Percentiles rank a stretch among this genome's conserved stretches.
These are phyloP conservation scores for Ilex asprella DNA, from an alignment of 257 asterid genomes.

Conservation along the genomic window DNA sequence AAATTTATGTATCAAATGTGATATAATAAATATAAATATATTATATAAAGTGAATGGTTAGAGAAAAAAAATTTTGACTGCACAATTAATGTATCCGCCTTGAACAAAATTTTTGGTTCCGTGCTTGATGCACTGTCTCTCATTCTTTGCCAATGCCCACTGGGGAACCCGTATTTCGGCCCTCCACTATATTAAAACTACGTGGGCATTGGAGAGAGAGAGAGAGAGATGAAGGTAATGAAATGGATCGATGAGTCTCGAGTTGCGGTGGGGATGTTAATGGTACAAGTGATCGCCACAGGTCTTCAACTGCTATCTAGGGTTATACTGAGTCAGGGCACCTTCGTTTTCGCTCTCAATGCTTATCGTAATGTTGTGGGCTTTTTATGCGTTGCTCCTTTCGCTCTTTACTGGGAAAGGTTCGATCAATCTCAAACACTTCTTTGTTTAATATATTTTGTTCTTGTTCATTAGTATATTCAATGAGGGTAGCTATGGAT, in stretches of 20 bases:
- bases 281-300: slow-evolving; percentile 42
- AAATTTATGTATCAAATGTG: too few species aligned
- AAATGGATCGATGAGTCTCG: slow-evolving; percentile 19
- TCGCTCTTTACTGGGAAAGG: slow-evolving; percentile 55
- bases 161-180: too few species aligned
- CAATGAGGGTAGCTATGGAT: not conserved
- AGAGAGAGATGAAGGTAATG: slow-evolving; percentile 16
- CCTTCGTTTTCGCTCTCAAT: slow-evolving; percentile 44
- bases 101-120: too few species aligned
- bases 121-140: too few species aligned
- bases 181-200: too few species aligned
- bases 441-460: too few species aligned
- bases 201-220: too few species aligned
- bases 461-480: not conserved
- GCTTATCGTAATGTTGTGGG: slow-evolving; percentile 51
- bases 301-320: slow-evolving; percentile 60
- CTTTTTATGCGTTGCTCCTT: slow-evolving; percentile 37
- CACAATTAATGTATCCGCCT: too few species aligned
- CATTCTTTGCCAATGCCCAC: too few species aligned
- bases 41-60: too few species aligned
- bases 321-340: slow-evolving; percentile 36
- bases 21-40: too few species aligned
- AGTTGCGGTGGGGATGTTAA: slow-evolving; percentile 38
- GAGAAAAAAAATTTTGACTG: too few species aligned
- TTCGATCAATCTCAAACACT: not conserved